phyloP scores from a whole-genome alignment of 2,329 filamentous ascomycete genomes.

The Fusarium camptoceras region DNA sequence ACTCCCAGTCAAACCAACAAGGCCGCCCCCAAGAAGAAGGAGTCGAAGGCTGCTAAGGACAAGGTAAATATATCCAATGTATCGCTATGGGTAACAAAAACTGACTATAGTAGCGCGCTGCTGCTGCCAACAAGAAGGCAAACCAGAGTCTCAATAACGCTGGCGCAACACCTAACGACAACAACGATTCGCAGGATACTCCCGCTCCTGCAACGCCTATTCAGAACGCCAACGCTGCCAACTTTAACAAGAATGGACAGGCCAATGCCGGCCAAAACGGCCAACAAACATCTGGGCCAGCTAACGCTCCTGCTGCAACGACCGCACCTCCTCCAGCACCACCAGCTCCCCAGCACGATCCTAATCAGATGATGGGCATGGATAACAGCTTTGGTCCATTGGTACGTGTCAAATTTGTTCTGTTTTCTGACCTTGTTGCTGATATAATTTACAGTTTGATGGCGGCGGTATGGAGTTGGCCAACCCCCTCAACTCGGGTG shows the following conservation, averaged over 20 bases:
- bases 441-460: constrained; percentile 52
- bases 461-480: constrained; percentile 63
- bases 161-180: constrained; percentile 68
- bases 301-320: constrained; percentile 49
- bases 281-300: constrained; percentile 47
- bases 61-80: constrained; percentile 68
- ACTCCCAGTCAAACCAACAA: constrained; percentile 81
- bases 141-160: constrained; percentile 64
- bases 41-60: constrained; percentile 70
- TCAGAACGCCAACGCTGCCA: constrained; percentile 52
- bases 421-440: constrained; percentile 19
- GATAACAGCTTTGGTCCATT: constrained; percentile 56
- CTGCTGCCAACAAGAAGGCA: constrained; percentile 72
- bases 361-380: constrained; percentile 59
- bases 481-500: constrained; percentile 63
- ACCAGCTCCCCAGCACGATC: constrained; percentile 34
- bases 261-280: constrained; percentile 48
- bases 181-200: constrained; percentile 66
- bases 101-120: constrained; percentile 56
- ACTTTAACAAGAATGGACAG: constrained; percentile 57
- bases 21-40: constrained; percentile 82
- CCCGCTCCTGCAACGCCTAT: constrained; percentile 73
- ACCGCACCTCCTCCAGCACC: constrained; percentile 46
- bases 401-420: constrained; percentile 52
- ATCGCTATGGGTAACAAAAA: neutral